Evolutionary conservation across 2,329 filamentous ascomycete species (phyloP).

Genomic region (Cordyceps farinosa): DNA sequence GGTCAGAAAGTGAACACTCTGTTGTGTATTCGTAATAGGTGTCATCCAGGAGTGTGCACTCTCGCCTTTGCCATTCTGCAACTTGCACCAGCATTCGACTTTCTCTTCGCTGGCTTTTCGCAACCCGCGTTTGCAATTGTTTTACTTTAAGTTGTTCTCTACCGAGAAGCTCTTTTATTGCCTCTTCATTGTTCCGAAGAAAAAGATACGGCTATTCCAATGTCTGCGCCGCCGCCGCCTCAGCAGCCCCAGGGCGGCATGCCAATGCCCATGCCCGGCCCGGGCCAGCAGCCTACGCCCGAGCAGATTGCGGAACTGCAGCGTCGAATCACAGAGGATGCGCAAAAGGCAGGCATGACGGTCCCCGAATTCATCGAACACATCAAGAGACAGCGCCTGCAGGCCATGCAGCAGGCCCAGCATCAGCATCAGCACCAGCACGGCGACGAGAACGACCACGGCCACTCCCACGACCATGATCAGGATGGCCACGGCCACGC

Average conservation of each 20-base stretch:
- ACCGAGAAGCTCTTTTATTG: background rate
- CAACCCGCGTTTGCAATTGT: background rate
- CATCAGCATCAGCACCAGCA: constrained; percentile 32
- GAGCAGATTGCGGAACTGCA: constrained; percentile 86
- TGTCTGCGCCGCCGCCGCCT: constrained; percentile 21
- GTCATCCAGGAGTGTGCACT: constrained; percentile 18
- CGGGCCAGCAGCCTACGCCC: constrained; percentile 60
- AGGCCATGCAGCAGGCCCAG: constrained; percentile 44
- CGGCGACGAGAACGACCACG: constrained; percentile 25
- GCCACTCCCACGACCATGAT: constrained; percentile 29
- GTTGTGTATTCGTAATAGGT: constrained; percentile 26
- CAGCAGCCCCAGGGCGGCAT: constrained; percentile 23
- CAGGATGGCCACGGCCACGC: constrained; percentile 31
- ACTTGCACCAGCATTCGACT: constrained; percentile 7
- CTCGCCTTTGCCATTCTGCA: background rate
- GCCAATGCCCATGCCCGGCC: constrained; percentile 36
- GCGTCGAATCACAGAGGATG: constrained; percentile 76
- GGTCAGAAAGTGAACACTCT: constrained; percentile 35
- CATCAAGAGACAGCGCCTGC: constrained; percentile 55
- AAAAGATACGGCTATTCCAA: background rate
- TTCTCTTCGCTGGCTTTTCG: background rate
- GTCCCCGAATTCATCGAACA: constrained; percentile 79
- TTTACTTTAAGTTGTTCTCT: background rate
- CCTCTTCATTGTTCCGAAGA: background rate
- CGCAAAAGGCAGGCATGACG: constrained; percentile 77